Conservation (phyloP, 495 filamentous ascomycete genomes). For the Lasiosphaeria hispida region DNA sequence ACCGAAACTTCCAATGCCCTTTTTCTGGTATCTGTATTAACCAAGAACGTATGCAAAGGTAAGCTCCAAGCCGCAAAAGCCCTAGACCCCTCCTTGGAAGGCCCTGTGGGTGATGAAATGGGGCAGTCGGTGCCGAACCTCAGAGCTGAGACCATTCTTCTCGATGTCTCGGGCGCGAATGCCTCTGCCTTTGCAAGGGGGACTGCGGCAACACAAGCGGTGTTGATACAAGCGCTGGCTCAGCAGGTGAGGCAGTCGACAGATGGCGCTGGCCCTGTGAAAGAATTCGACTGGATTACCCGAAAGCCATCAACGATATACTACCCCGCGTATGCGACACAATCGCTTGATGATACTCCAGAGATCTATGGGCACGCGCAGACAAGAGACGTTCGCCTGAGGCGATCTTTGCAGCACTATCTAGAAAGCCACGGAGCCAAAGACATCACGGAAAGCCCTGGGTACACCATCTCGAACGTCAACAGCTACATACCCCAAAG, state of each 20-base stretch:
- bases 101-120: background rate
- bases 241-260: too few species aligned
- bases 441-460: background rate
- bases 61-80: conserved; percentile 7
- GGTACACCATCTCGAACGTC: background rate
- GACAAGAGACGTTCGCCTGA: background rate
- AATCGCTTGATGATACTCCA: conserved; percentile 10
- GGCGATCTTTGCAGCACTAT: conserved; percentile 1
- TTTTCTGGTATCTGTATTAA: too few species aligned
- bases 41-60: conserved; percentile 2
- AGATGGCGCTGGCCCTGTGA: too few species aligned
- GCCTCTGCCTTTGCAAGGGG: too few species aligned
- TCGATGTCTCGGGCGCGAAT: background rate
- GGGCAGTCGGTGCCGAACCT: conserved; percentile 6
- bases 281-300: conserved; percentile 8
- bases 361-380: background rate
- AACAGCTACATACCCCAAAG: background rate
- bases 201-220: too few species aligned
- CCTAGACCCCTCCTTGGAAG: background rate
- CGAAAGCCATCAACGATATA: background rate
- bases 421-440: background rate
- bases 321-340: conserved; percentile 4
- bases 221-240: too few species aligned
- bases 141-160: background rate
- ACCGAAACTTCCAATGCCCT: background rate